These are phyloP conservation scores for Umbilicus rupestris DNA, from an alignment of 164 flowering plant species.

Conservation along the genomic window DNA sequence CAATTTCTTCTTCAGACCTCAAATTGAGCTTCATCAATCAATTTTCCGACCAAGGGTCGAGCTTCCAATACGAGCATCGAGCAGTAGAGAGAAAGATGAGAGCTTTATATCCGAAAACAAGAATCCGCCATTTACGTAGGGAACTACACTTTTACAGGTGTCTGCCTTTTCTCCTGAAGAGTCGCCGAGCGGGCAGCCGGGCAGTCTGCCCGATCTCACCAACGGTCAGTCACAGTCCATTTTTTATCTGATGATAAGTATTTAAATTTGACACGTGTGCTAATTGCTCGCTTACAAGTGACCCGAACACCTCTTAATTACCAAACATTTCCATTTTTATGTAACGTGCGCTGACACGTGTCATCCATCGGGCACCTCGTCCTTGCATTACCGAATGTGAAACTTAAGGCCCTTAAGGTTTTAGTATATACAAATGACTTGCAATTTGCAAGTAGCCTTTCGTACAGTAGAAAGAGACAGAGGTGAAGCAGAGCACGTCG, in stretches of 20 bases:
- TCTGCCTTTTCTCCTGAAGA: slow-evolving; percentile 6
- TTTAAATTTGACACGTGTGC: slow-evolving; percentile 18
- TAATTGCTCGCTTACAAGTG: slow-evolving; percentile 16
- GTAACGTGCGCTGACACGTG: not conserved
- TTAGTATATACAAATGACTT: no score
- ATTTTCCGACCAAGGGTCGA: no score
- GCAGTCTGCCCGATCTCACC: not conserved
- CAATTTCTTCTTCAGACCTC: not conserved
- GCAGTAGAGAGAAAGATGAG: not conserved
- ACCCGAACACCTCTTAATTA: no score
- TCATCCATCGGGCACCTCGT: not conserved
- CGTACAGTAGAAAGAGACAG: no score
- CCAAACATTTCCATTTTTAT: not conserved
- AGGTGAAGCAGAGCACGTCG: not conserved
- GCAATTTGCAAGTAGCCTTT: not conserved
- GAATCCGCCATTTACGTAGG: slow-evolving; percentile 1
- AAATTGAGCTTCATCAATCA: not conserved
- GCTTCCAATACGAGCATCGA: no score
- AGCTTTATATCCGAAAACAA: not conserved
- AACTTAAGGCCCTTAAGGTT: no score
- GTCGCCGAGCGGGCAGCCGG: not conserved
- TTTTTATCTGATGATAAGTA: slow-evolving; percentile 5
- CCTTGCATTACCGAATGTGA: not conserved
- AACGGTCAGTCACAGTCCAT: not conserved
- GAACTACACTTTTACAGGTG: not conserved